Evolutionary conservation across 345 rosid genomes (phyloP), one percentile per base, ranked within the genome.

Genomic region (Euphorbia tirucalli): DNA sequence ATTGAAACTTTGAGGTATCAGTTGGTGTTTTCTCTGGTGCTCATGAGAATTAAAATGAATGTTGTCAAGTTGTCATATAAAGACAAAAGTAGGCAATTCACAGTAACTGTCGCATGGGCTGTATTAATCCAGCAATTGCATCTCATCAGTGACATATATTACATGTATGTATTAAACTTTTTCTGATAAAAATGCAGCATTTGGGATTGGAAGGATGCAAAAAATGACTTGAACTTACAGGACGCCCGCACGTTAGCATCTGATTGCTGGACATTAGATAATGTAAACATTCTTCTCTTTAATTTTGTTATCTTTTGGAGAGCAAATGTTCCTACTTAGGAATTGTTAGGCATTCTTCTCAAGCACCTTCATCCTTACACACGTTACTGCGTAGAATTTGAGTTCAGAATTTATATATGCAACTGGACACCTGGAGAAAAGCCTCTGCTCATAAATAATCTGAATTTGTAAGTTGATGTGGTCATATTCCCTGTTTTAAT

Each of bases 201-300:
- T 46, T 95, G 97, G 97, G 87, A 89, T 78, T 89, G 92, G 98
- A 83, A 80, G 81, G 86, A 88, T 37, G 91, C 85, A 65, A 78
- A 71, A 73, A 84, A 80, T 66, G 83, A 83, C 74, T 85, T 82
- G 49, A 87, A 83, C 81, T 74, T 95, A 31, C 85, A 85, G 74
- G 91, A 92, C 66, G 93, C 97, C 79, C 93, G 98, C 21, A 72
- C 89, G 21, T 85, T 86, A 30, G 96, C 99, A 49, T 90, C 99
- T 39, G 83, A 86, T 35, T 73, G 84, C 64, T 92, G 98, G 98
- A 58, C 83, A 46, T 71, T 78, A 62, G 96, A 89, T 74, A 86
- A 86, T 66, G 99, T 92, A 77, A 74, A 81, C n/a, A 35, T 18
- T 43, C 18, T 43, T 24, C 67, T 49, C 18, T 46, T 60, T 43